These are phyloP conservation scores for Echinochloa phyllopogon DNA, from an alignment of 176 grass and related monocot species.

Conservation along the genomic window DNA sequence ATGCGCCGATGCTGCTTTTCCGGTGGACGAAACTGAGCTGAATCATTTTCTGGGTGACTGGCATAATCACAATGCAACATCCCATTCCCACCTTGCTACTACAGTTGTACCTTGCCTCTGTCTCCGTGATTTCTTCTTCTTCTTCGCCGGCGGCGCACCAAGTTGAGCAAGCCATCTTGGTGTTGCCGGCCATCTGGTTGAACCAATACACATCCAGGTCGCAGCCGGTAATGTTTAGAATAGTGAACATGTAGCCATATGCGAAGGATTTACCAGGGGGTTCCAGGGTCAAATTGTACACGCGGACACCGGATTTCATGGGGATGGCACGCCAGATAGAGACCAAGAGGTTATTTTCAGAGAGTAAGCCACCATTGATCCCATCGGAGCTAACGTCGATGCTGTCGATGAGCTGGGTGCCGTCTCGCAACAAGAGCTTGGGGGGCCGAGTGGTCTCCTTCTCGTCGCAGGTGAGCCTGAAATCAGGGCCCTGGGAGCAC, in stretches of 20 bases:
- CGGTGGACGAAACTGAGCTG: not conserved
- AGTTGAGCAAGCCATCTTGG: not conserved
- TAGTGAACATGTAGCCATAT: too few relatives aligned
- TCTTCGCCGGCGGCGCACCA: not conserved
- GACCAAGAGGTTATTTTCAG: rapidly evolving
- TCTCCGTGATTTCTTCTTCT: conserved; percentile 1
- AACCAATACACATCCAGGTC: not conserved
- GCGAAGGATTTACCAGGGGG: not conserved
- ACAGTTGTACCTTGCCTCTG: not conserved
- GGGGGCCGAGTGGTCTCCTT: not conserved
- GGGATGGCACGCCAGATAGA: not conserved
- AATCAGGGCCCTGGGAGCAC: not conserved
- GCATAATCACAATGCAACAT: not conserved
- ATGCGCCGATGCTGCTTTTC: not conserved
- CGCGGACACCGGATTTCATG: not conserved
- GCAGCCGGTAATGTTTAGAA: not conserved
- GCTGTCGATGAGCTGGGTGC: not conserved
- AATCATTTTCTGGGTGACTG: not conserved
- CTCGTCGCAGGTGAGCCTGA: not conserved
- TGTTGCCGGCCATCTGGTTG: not conserved
- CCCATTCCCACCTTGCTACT: not conserved
- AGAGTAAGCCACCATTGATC: rapidly evolving
- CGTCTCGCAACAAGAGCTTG: not conserved
- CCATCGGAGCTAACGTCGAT: not conserved
- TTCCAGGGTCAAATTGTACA: not conserved